Conservation (phyloP, 2,329 filamentous ascomycete genomes). For the Talaromyces rugulosus region DNA sequence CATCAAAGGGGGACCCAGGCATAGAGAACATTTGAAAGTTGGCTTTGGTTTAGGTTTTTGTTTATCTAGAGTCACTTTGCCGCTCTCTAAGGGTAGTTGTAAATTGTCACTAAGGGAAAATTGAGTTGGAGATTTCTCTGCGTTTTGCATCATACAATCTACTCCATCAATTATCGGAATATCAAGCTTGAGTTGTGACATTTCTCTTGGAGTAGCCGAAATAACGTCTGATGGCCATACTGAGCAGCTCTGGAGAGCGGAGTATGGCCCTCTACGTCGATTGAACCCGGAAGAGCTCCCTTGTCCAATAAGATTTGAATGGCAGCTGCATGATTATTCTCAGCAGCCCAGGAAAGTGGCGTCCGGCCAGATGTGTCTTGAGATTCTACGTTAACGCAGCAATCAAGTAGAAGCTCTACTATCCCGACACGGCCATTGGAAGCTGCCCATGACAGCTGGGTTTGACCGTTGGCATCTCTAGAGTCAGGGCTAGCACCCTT, state of each 20-base stretch:
- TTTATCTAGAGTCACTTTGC: not conserved
- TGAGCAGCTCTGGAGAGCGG: slow-evolving; percentile 4
- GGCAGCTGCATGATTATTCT: not conserved
- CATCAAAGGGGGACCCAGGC: no score
- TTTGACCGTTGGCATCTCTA: no score
- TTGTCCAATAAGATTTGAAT: not conserved
- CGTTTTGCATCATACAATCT: not conserved
- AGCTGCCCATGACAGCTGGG: not conserved
- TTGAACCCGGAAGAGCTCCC: not conserved
- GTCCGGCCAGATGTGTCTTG: slow-evolving; percentile 6
- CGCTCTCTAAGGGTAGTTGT: not conserved
- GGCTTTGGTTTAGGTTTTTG: not conserved
- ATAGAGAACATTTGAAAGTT: not conserved
- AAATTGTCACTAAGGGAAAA: not conserved
- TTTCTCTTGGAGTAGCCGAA: not conserved
- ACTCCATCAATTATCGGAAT: not conserved
- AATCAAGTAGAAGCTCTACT: not conserved
- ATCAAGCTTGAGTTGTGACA: not conserved
- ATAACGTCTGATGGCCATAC: not conserved
- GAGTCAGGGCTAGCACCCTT: not conserved
- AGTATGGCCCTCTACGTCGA: slow-evolving; percentile 5
- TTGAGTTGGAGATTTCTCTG: not conserved
- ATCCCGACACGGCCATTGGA: not conserved
- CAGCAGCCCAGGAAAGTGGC: slow-evolving; percentile 2
- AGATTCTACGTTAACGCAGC: not conserved